Percentiles rank a stretch among this genome's conserved stretches.
phyloP scores from a whole-genome alignment of 805 yeast species.

The Ogataea corticis region DNA sequence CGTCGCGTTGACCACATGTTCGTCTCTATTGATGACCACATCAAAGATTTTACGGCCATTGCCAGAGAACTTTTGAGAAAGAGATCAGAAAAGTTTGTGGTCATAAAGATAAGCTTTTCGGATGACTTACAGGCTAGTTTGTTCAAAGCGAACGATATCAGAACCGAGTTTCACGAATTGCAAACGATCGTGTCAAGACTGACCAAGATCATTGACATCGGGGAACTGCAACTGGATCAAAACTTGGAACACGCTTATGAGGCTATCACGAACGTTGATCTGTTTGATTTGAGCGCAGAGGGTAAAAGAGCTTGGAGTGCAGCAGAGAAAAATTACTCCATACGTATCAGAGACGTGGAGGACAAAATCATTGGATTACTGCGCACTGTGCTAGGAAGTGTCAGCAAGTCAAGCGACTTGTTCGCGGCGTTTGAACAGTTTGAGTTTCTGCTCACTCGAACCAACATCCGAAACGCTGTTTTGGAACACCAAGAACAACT shows the following conservation, averaged over 20 bases:
- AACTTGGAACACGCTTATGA: slow-evolving; percentile 45
- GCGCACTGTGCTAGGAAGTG: slow-evolving; percentile 38
- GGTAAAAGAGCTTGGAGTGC: slow-evolving; percentile 42
- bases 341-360: slow-evolving; percentile 47
- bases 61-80: slow-evolving; percentile 76
- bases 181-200: slow-evolving; percentile 19
- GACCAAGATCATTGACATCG: slow-evolving; percentile 2
- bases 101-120: slow-evolving; percentile 57
- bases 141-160: slow-evolving; percentile 43
- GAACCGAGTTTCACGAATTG: slow-evolving; percentile 55
- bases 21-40: slow-evolving; percentile 55
- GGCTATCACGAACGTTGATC: slow-evolving; percentile 38
- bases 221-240: slow-evolving; percentile 22
- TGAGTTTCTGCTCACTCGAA: slow-evolving; percentile 49
- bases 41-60: slow-evolving; percentile 62
- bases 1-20: slow-evolving; percentile 37
- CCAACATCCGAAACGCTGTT: slow-evolving; percentile 56
- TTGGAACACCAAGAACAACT: slow-evolving; percentile 59
- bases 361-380: slow-evolving; percentile 42
- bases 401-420: slow-evolving; percentile 48
- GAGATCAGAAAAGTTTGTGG: slow-evolving; percentile 67
- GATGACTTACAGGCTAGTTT: slow-evolving; percentile 43
- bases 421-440: slow-evolving; percentile 51
- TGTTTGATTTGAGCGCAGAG: slow-evolving; percentile 38
- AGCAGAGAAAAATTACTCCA: slow-evolving; percentile 43